Base-by-base conservation (phyloP, 148 eudicot genomes). In the Talinum fruticosum region DNA sequence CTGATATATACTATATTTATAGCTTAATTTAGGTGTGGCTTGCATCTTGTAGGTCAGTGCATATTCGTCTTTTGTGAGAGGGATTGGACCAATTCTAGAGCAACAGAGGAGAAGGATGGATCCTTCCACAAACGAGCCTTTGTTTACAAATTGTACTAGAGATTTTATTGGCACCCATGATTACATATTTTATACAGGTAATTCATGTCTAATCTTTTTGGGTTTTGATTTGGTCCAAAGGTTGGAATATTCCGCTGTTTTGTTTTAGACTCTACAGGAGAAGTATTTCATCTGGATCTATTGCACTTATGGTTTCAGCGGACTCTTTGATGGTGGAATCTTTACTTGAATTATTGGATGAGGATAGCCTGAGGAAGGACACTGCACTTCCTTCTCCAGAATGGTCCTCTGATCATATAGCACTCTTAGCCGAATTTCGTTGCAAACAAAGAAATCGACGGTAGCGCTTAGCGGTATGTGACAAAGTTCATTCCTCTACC, bases 321-420 rank as follows among this genome's bases (percentile, higher is more conserved):
- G 99, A 96, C 88, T 84, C 97, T 66, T 88, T 96, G 87, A 93
- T 88, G 24, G 99, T 96, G 79, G 98, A 93, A 83, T 91, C 98
- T 26, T 86, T 96, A 71, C 89, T 96, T 86, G 99, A 96, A 88
- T 87, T 96, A 62, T 82, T 93, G 90, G 99, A 96, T 72, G 99
- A 96, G 83, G 98, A 96, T 72, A 85, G 91, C 84, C 80, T 96
- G 87, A 87, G 99, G 78, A 96, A 96, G 82, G 96, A 96, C 78
- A 96, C 99, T 1, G 99, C 97, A 26, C 98, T 96, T 87, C 99
- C 99, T 79, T 96, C 99, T 85, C 97, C 98, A 34, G 99, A 91
- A 83, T 96, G 99, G 99, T 96, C 99, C 35, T 96, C 99, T 19
- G 99, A 96, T 85, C 99, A 96, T 87, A 91, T 93, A 83, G 99